Base-by-base conservation (phyloP, 2,329 filamentous ascomycete genomes). In the Cladosporium sp. region DNA sequence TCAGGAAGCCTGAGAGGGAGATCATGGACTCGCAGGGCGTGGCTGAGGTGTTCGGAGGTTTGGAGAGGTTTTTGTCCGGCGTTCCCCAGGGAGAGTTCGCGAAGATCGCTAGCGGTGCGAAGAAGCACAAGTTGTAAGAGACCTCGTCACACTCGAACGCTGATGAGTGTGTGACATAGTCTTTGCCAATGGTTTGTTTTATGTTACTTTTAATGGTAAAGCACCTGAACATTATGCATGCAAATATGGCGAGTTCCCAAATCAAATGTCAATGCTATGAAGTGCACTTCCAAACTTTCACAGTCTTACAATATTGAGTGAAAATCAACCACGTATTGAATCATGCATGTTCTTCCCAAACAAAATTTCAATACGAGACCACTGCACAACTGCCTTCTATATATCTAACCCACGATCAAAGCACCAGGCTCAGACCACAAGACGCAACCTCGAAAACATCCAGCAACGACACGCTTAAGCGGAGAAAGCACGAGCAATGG, bases 71-170 rank as follows among this genome's bases (percentile, higher is more conserved):
- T 69, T 72, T 90, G 64, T 83, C 77, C 60, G 91, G 91, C 0
- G 80, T 91, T 42, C 94, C 94, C 19, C 91, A 97, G 78, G 82
- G 88, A 72, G 90, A 97, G 78, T 97, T 97, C 71, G 77, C 81
- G 68, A 92, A 89, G 80, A 77, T 97, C 70, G 91, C 91, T 1
- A 85, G 80, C 61, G 91, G 93, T 12, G 84, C 94, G 80, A 97
- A 97, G 84, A 90, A 87, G 71, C 94, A 99, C 77, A 97, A 97
- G 78, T 76, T 97, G 72, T 96, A 65, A 48, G 37, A 6, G n/a
- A 2, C 8, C 3, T 32, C 28, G 12, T 32, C 2, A 2, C 12
- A 9, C 28, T 32, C 28, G 9, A 32, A 4, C 3, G 3, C 28
- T 32, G 28, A n/a, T n/a, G n/a, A n/a, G n/a, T n/a, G n/a, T n/a